Base-by-base conservation (phyloP, 352 stramenopile species). In the Pythium graminicola region DNA sequence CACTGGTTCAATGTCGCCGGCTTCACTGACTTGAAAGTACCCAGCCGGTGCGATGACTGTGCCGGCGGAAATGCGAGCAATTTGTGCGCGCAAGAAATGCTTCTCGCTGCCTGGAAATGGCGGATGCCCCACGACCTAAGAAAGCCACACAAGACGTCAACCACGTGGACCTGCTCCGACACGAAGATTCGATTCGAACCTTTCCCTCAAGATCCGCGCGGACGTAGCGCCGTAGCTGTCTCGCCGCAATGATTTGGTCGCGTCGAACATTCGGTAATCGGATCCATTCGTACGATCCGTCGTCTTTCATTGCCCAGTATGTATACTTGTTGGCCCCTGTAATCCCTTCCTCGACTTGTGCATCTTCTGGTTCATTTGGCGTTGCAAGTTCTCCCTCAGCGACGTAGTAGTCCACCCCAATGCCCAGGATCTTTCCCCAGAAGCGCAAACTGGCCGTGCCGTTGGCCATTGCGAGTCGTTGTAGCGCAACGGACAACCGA, bases 231-330 rank as follows among this genome's bases (percentile, higher is more conserved):
- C 70, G 73, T 16, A 96, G 72, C 52, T 93, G 73, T 22, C 88
- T 66, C 6, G 86, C 80, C 5, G 69, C 72, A 13, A 92, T 58
- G 46, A 97, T 86, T 38, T 96, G 84, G 2, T 86, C 73, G 13
- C 73, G 67, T 10, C 59, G 78, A 8, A 95, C 82, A 23, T 67
- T 78, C 6, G 85, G 85, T 22, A 97, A 61, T 48, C 91, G 76
- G 4, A 77, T 64, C 89, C 88, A 97, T 39, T 83, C 60, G 59
- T 89, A 92, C 33, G 35, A 50, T n/a, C 77, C 76, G 36, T 89
- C 67, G 60, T 89, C 81, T 51, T 84, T 82, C 76, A 90, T 83
- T 3, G 81, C 85, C 84, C 83, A 97, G 62, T 96, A 97, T 11
- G 85, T 95, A 54, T 85, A 87, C 52, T 91, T 92, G 67, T 97